Evolutionary conservation across 352 stramenopile genomes (phyloP).

Genomic region (Globisporangium uncinulatum): DNA sequence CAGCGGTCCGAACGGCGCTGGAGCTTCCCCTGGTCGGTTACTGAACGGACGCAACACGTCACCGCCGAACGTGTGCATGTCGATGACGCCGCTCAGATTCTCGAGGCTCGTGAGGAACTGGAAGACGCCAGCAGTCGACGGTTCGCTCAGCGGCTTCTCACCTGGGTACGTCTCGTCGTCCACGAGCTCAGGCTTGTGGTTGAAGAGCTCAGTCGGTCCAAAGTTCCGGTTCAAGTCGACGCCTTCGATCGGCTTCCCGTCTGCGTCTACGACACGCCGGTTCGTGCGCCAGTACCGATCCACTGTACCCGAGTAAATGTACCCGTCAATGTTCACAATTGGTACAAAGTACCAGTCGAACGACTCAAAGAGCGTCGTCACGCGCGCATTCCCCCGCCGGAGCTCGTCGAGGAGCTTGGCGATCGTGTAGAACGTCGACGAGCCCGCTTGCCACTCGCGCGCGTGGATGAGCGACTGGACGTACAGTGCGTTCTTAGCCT

Average conservation of each 20-base stretch:
- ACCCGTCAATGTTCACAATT: constrained; percentile 76
- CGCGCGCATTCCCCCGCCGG: constrained; percentile 16
- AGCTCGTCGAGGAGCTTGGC: constrained; percentile 38
- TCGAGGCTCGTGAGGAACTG: constrained; percentile 48
- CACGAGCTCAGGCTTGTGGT: constrained; percentile 30
- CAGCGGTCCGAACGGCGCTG: constrained; percentile 45
- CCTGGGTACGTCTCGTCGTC: constrained; percentile 57
- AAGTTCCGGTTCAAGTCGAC: constrained; percentile 80
- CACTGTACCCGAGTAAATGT: constrained; percentile 59
- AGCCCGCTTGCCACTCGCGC: constrained; percentile 45
- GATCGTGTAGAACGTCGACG: constrained; percentile 38
- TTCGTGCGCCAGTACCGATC: constrained; percentile 68
- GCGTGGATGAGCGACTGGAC: constrained; percentile 62
- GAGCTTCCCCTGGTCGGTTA: constrained; percentile 24
- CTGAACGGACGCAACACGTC: constrained; percentile 66
- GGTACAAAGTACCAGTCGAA: constrained; percentile 80
- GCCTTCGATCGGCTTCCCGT: constrained; percentile 29
- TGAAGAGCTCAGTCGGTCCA: constrained; percentile 51
- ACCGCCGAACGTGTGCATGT: constrained; percentile 59
- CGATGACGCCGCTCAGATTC: constrained; percentile 39
- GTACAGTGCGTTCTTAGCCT: constrained; percentile 40
- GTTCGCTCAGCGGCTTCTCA: constrained; percentile 49
- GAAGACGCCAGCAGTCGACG: constrained; percentile 36
- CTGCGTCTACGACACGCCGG: constrained; percentile 27
- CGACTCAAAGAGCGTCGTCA: constrained; percentile 23